These are phyloP conservation scores for Magnolia sinica DNA, from an alignment of 164 flowering plant genomes.

Conservation along the genomic window DNA sequence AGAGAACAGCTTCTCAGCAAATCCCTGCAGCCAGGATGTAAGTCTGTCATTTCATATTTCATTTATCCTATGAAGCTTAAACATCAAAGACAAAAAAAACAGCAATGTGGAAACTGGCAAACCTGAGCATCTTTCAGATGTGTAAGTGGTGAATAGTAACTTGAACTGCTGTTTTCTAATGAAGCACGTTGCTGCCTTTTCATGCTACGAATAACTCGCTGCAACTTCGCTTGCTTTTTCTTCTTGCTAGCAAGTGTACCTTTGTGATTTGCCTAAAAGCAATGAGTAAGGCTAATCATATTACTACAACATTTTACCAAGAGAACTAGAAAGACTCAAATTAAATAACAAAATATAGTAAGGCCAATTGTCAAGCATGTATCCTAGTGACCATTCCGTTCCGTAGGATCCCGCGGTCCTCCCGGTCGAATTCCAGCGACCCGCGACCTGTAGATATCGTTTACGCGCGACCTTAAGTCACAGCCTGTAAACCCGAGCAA, in stretches of 20 bases:
- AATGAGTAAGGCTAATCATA: neutral
- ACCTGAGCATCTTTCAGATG: conserved; percentile 93
- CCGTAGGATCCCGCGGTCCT: too few species aligned
- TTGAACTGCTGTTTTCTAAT: conserved; percentile 48
- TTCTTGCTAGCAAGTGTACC: conserved; percentile 88
- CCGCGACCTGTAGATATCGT: too few species aligned
- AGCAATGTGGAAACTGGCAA: conserved; percentile 27
- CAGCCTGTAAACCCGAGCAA: too few species aligned
- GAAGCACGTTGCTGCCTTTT: conserved; percentile 75
- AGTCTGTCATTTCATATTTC: neutral
- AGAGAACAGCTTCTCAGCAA: conserved; percentile 73
- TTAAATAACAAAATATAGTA: too few species aligned
- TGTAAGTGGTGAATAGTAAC: conserved; percentile 72
- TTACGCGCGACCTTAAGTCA: too few species aligned
- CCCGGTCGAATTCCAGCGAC: too few species aligned
- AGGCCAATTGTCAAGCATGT: too few species aligned
- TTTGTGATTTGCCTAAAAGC: conserved; percentile 67
- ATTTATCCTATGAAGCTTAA: neutral
- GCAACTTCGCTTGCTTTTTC: conserved; percentile 91
- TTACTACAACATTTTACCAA: neutral
- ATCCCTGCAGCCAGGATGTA: conserved; percentile 42
- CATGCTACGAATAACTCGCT: conserved; percentile 80
- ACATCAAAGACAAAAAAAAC: neutral
- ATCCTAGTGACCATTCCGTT: too few species aligned
- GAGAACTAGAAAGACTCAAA: too few species aligned